Evolutionary conservation across 1,284 basidiomycete genomes (phyloP), one percentile per base, ranked within the genome.

Genomic region (Ustilago cynodontis): DNA sequence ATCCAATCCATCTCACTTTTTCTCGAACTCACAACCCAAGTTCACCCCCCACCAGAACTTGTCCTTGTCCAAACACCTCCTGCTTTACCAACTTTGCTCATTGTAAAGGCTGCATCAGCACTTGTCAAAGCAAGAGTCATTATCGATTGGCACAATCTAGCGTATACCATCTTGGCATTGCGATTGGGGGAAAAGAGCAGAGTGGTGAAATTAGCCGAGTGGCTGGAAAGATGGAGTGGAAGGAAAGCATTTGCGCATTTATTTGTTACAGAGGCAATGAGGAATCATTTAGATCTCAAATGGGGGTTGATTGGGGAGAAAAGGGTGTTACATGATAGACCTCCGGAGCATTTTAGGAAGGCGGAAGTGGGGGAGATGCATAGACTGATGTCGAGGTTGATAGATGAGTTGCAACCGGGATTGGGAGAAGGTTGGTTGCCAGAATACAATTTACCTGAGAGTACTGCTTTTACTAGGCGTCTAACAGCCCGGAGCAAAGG

Each of bases 111-210:
- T 43, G 91, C 93, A 0, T 90, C 90, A 24, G 31, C 70, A 8
- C 82, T 94, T 5, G 89, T 91, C 18, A 91, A 92, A 1, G 92
- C 91, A 71, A 93, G 93, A 80, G 88, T 99, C 68, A 92, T 99
- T 64, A 96, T 99, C 71, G 97, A 99, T 87, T 99, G 97, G 97
- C 97, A 99, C 86, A 99, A 99, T 86, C 90, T 96, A 10, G 95
- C 95, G 8, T 96, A 94, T 85, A 98, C 92, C 65, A 95, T 99
- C 57, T 89, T 99, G 35, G 93, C 92, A 0, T 87, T 99, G 68
- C 92, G 91, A 73, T 87, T 96, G 9, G 93, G 94, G 0, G 68
- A 88, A 0, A 84, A 86, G 0, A 92, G 94, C 80, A 86, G 88
- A 0, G 89, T 96, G 64, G 94, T 97, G 29, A 89, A 86, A 61